Base-by-base conservation (phyloP, 2,329 filamentous ascomycete genomes). In the Ilyonectria destructans region DNA sequence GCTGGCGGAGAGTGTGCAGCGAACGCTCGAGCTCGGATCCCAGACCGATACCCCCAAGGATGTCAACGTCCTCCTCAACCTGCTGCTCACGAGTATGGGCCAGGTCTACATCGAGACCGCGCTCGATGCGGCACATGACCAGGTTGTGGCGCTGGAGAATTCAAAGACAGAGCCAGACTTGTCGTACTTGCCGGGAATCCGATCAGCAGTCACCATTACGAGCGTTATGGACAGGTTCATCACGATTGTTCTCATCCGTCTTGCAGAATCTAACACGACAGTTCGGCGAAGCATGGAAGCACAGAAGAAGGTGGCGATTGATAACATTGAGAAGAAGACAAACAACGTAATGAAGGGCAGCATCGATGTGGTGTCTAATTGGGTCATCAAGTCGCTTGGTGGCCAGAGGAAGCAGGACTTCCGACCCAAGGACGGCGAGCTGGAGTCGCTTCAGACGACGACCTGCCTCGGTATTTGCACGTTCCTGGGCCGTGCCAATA, bases 141-240 rank as follows among this genome's bases (percentile, higher is more conserved):
- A 90, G 65, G 93, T 94, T 29, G 86, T 91, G 1, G 85, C 91
- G 1, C 92, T 96, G 76, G 96, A 98, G 80, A 91, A 88, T 73
- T 84, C 87, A 58, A 98, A 96, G 80, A 89, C 87, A 15, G 96
- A 98, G 78, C 96, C 96, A 0, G 96, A 99, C 79, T 87, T 98
- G 58, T 88, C 88, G 2, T 98, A 97, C 80, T 87, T 99, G 45
- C 89, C 91, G 7, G 90, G 90, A 10, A 87, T 98, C 43, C 92
- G 93, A 37, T 90, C 93, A 2, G 93, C 94, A 9, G 94, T 97
- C 61, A 95, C 91, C 61, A 96, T 98, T 70, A 92, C 96, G 9
- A 95, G 96, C 78, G 89, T 99, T 74, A 97, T 98, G 90, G 92
- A 96, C 74, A 94, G 94, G 69, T 97, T 96, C 75, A 95, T 97